Conservation (phyloP, 371 early-diverging fungal genomes). For the Syncephalastrum monosporum region DNA sequence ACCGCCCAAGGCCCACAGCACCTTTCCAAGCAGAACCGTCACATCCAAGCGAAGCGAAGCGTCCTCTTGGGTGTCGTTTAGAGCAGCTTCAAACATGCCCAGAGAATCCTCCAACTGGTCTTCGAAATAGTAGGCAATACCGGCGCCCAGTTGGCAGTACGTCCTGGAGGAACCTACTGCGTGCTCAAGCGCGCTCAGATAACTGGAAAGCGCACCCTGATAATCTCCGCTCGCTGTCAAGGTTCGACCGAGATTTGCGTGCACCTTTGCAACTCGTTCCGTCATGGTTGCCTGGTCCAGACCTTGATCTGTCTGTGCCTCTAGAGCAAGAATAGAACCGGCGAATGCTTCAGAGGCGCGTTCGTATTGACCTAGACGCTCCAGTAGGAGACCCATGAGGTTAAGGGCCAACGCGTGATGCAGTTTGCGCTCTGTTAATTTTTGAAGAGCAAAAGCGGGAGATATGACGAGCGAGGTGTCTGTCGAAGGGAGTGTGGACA, state of each 20-base stretch:
- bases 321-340: conserved; percentile 54
- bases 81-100: conserved; percentile 69
- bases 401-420: conserved; percentile 66
- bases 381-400: conserved; percentile 74
- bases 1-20: conserved; percentile 84
- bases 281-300: conserved; percentile 16
- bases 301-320: conserved; percentile 28
- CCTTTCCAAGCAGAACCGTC: conserved; percentile 75
- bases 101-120: conserved; percentile 69
- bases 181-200: conserved; percentile 33
- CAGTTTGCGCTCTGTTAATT: conserved; percentile 67
- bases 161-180: conserved; percentile 27
- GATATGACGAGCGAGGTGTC: conserved; percentile 25
- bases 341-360: conserved; percentile 69
- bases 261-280: conserved; percentile 35
- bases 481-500: conserved; percentile 12
- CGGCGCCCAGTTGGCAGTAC: conserved; percentile 66
- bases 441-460: conserved; percentile 70
- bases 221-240: conserved; percentile 57
- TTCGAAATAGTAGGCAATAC: conserved; percentile 76
- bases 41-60: conserved; percentile 60
- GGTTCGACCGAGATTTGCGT: conserved; percentile 63
- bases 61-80: conserved; percentile 53
- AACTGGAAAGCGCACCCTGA: conserved; percentile 47
- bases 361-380: conserved; percentile 66